Percentiles rank a stretch among this genome's conserved stretches.
Conservation (phyloP, 1,284 basidiomycete species). For the Cystobasidium pallidum region DNA sequence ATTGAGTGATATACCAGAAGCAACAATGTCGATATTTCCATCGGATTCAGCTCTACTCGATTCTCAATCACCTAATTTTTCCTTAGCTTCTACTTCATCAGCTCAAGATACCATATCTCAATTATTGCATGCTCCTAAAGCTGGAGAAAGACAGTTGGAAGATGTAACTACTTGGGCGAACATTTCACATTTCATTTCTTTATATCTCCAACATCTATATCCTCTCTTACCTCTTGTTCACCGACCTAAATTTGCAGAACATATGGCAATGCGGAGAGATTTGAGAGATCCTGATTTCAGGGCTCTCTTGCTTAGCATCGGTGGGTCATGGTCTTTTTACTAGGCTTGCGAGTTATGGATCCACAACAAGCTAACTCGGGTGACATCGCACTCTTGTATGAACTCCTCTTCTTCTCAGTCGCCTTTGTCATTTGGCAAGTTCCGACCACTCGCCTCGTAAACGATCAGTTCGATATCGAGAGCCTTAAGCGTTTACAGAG, state of each 20-base stretch:
- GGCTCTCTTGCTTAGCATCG: constrained; percentile 56
- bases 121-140: not conserved
- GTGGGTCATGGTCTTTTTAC: no score
- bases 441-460: constrained; percentile 55
- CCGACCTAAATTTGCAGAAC: constrained; percentile 57
- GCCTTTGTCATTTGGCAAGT: constrained; percentile 58
- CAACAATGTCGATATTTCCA: constrained; percentile 27
- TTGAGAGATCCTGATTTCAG: constrained; percentile 56
- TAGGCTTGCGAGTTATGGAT: no score
- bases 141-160: constrained; percentile 52
- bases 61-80: constrained; percentile 25
- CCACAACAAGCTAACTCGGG: no score
- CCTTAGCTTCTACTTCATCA: constrained; percentile 19
- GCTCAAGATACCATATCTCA: constrained; percentile 8
- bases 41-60: constrained; percentile 11
- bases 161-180: constrained; percentile 57
- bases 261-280: constrained; percentile 56
- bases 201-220: constrained; percentile 57
- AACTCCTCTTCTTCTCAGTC: constrained; percentile 48
- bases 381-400: not conserved
- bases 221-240: constrained; percentile 57
- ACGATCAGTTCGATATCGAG: constrained; percentile 56
- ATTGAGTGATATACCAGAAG: constrained; percentile 7
- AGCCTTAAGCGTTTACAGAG: constrained; percentile 56
- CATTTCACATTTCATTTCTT: constrained; percentile 56